These are phyloP conservation scores for Calonectria crousiana DNA, from an alignment of 2,329 filamentous ascomycete species.

Conservation along the genomic window DNA sequence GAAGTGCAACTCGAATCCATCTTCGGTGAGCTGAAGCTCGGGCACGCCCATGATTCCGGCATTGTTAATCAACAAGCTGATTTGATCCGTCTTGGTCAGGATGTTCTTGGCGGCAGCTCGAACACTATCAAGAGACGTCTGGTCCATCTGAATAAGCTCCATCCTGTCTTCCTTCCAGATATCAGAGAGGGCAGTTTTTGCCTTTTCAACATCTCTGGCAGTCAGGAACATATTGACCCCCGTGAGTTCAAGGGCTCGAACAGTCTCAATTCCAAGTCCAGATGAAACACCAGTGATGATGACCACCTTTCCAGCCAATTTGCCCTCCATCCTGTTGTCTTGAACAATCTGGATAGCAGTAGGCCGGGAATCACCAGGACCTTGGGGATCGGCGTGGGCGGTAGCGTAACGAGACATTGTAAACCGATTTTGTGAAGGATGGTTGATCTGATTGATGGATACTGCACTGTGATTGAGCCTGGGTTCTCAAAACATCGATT, in stretches of 20 bases:
- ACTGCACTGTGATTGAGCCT: neutral
- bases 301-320: slow-evolving; percentile 2
- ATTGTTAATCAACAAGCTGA: slow-evolving; percentile 59
- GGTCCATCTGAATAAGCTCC: slow-evolving; percentile 23
- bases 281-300: slow-evolving; percentile 31
- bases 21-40: slow-evolving; percentile 26
- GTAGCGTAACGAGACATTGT: slow-evolving; percentile 20
- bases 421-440: neutral
- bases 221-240: slow-evolving; percentile 11
- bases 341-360: slow-evolving; percentile 28
- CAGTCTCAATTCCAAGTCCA: slow-evolving; percentile 18
- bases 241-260: slow-evolving; percentile 9
- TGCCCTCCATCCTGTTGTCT: slow-evolving; percentile 17
- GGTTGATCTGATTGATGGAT: neutral
- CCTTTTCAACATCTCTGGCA: slow-evolving; percentile 15
- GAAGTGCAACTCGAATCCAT: slow-evolving; percentile 43
- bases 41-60: slow-evolving; percentile 55
- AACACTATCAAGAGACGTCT: slow-evolving; percentile 34
- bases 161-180: slow-evolving; percentile 15
- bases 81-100: slow-evolving; percentile 39
- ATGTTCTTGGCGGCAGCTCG: slow-evolving; percentile 48
- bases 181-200: neutral
- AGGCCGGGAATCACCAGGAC: slow-evolving; percentile 30
- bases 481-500: neutral
- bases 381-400: slow-evolving; percentile 12